phyloP scores from a whole-genome alignment of 768 basidiomycete species.

The Suillus alpinus region DNA sequence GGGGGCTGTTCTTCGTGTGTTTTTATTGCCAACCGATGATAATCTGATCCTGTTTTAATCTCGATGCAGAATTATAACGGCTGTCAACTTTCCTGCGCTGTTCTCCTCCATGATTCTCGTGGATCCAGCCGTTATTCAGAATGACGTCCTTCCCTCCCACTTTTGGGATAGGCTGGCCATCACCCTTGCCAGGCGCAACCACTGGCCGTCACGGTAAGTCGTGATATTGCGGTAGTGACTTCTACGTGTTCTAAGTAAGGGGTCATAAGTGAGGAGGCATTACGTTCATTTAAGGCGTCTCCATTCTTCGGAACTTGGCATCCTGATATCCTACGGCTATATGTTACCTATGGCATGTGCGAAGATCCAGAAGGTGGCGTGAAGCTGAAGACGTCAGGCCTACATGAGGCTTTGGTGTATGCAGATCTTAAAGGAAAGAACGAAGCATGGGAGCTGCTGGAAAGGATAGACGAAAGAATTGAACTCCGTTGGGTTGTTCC shows the following conservation, averaged over 20 bases:
- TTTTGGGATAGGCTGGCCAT: constrained; percentile 23
- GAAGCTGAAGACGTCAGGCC: constrained; percentile 60
- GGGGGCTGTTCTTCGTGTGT: constrained; percentile 77
- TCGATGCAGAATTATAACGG: constrained; percentile 56
- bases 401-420: constrained; percentile 69
- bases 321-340: constrained; percentile 55
- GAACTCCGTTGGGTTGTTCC: constrained; percentile 29
- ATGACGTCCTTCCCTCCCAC: neutral
- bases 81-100: constrained; percentile 57
- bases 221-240: neutral
- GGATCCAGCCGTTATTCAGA: constrained; percentile 66
- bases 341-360: constrained; percentile 55
- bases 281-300: constrained; percentile 41
- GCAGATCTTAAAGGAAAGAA: constrained; percentile 33
- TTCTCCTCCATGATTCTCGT: constrained; percentile 72
- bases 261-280: constrained; percentile 57
- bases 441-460: constrained; percentile 27
- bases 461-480: constrained; percentile 22
- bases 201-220: constrained; percentile 60
- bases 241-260: neutral
- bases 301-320: constrained; percentile 77
- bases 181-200: constrained; percentile 56
- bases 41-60: constrained; percentile 1
- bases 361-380: constrained; percentile 37
- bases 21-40: neutral